Percentiles rank a stretch among this genome's conserved stretches.
Evolutionary conservation across 164 flowering plant species (phyloP).

Genomic region (Vitis riparia): DNA sequence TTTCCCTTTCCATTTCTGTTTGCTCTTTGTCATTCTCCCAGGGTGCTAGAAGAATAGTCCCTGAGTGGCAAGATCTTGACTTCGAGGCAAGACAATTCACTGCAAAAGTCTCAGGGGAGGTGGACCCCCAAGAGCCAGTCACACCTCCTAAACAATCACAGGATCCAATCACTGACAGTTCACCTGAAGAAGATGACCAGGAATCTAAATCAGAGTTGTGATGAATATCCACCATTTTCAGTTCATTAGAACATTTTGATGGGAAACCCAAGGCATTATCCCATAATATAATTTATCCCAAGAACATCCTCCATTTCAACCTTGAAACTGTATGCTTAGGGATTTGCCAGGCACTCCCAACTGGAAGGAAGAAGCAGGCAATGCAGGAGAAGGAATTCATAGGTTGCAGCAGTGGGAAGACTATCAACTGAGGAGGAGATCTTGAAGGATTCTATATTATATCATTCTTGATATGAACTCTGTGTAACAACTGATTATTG

Average conservation of each 20-base stretch:
- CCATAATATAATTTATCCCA: neutral
- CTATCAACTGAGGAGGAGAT: neutral
- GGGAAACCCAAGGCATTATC: neutral
- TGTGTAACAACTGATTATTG: no score
- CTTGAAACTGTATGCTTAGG: neutral
- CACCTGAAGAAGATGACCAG: conserved; percentile 35
- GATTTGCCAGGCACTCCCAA: neutral
- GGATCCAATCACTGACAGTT: conserved; percentile 8
- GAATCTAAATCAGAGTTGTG: conserved; percentile 72
- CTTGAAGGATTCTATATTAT: neutral
- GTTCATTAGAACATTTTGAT: no score
- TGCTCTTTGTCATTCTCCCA: conserved; percentile 17
- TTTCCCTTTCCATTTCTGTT: neutral
- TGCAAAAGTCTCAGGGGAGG: conserved; percentile 70
- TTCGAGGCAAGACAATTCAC: conserved; percentile 78
- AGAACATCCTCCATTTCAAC: neutral
- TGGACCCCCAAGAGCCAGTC: conserved; percentile 34
- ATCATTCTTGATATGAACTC: no score
- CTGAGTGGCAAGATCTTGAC: conserved; percentile 93
- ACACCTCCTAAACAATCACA: conserved; percentile 21
- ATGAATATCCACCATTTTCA: neutral
- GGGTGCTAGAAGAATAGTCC: conserved; percentile 93
- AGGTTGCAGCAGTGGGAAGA: neutral
- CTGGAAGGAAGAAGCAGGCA: neutral
- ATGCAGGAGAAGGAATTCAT: neutral